Evolutionary conservation across 169 alveolate genomes (phyloP).

Genomic region (Plasmodium vinckei): DNA sequence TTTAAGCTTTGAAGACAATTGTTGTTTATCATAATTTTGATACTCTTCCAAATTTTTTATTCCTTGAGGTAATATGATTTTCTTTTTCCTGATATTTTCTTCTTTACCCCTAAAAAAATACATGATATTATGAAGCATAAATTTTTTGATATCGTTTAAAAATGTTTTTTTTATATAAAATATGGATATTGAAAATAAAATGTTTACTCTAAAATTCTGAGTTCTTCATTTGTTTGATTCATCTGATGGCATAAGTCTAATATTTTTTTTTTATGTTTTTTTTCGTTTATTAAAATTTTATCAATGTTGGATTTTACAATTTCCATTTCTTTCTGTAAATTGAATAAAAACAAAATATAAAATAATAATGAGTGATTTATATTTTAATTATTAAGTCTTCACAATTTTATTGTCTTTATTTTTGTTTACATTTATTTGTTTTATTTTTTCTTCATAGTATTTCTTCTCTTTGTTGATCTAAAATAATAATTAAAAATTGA

Average conservation of each 20-base stretch:
- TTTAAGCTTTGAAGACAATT: slow-evolving; percentile 64
- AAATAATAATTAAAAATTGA: neutral
- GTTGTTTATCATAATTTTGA: slow-evolving; percentile 49
- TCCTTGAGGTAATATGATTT: slow-evolving; percentile 66
- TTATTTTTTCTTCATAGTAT: slow-evolving; percentile 57
- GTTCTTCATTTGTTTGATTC: slow-evolving; percentile 75
- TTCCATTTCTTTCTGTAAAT: slow-evolving; percentile 66
- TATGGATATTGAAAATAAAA: neutral
- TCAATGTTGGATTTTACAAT: slow-evolving; percentile 44
- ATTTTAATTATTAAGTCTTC: neutral
- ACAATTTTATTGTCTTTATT: neutral
- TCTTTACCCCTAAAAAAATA: slow-evolving; percentile 51
- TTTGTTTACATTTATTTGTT: slow-evolving; percentile 43
- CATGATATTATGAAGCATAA: neutral
- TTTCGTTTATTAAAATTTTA: slow-evolving; percentile 64
- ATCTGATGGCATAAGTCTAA: slow-evolving; percentile 67
- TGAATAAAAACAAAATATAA: neutral
- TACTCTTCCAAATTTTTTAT: slow-evolving; percentile 51
- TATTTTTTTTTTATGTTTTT: slow-evolving; percentile 68
- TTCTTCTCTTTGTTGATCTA: slow-evolving; percentile 69
- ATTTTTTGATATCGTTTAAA: neutral
- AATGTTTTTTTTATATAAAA: neutral
- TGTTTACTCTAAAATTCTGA: slow-evolving; percentile 65
- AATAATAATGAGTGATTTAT: slow-evolving; percentile 3
- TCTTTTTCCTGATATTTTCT: slow-evolving; percentile 71